Evolutionary conservation across 306 rosid species (phyloP).

Genomic region (Inga leiocalycina): DNA sequence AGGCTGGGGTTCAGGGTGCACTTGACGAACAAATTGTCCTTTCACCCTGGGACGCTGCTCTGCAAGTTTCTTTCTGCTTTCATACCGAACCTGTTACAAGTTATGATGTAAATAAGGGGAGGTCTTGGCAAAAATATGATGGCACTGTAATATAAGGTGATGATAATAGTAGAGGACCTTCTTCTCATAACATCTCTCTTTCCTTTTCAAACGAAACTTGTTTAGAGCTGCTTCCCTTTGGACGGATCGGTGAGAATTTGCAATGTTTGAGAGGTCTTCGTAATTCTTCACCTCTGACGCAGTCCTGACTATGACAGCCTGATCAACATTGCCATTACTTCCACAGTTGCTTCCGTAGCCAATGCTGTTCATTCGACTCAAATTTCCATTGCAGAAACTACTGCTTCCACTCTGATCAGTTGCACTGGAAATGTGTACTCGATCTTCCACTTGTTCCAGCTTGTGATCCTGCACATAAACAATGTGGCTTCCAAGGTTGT

Average conservation of each 20-base stretch:
- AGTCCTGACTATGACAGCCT: constrained; percentile 40
- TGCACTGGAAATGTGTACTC: constrained; percentile 59
- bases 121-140: neutral
- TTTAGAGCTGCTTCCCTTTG: constrained; percentile 89
- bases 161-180: constrained; percentile 56
- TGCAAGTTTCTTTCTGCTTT: constrained; percentile 97
- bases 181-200: constrained; percentile 94
- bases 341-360: constrained; percentile 87
- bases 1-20: constrained; percentile 41
- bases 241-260: constrained; percentile 54
- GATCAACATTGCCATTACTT: constrained; percentile 69
- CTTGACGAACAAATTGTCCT: constrained; percentile 95
- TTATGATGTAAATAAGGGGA: constrained; percentile 6
- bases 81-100: constrained; percentile 81
- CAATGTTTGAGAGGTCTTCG: constrained; percentile 57
- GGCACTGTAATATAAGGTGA: constrained; percentile 18
- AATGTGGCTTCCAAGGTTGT: constrained; percentile 39
- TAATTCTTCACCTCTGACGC: constrained; percentile 59
- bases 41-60: constrained; percentile 97
- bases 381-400: constrained; percentile 73
- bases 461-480: constrained; percentile 51
- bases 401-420: constrained; percentile 77
- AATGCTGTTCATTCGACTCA: constrained; percentile 53
- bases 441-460: constrained; percentile 59
- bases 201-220: constrained; percentile 92